Evolutionary conservation across 768 basidiomycete species (phyloP).

Genomic region (Rhodosporidiobolus sp.): DNA sequence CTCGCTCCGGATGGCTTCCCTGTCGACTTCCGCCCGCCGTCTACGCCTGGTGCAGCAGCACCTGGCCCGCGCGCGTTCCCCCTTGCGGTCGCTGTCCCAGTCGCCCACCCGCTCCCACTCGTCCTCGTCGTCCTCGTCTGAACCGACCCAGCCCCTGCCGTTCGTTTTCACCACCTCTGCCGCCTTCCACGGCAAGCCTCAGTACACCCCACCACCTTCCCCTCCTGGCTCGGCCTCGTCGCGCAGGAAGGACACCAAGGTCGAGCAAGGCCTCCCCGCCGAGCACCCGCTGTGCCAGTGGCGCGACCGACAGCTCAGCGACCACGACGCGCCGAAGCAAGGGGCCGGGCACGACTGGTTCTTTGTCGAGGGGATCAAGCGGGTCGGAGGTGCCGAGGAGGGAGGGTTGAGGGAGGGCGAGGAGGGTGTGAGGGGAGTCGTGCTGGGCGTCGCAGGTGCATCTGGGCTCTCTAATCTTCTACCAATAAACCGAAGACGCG

Average conservation of each 20-base stretch:
- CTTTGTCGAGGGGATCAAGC: slow-evolving; percentile 15
- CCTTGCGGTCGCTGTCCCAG: not conserved
- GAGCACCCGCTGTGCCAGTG: slow-evolving; percentile 13
- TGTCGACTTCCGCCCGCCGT: not conserved
- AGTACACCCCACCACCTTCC: not conserved
- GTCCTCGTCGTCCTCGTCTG: slow-evolving; percentile 4
- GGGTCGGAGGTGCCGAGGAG: not conserved
- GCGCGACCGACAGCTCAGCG: slow-evolving; percentile 13
- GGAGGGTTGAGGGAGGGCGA: not conserved
- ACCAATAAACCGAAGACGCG: too few species aligned
- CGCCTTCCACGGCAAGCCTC: slow-evolving; percentile 21
- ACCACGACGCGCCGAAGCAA: not conserved
- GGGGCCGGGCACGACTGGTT: slow-evolving; percentile 37
- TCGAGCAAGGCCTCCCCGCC: slow-evolving; percentile 2
- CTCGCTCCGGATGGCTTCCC: not conserved
- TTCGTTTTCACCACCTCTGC: slow-evolving; percentile 10
- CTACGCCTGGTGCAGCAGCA: slow-evolving; percentile 6
- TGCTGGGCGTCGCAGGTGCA: slow-evolving; percentile 31
- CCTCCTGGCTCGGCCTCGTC: not conserved
- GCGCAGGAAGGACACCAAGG: not conserved
- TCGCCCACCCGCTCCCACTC: not conserved
- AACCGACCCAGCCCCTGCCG: not conserved
- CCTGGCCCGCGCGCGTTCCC: not conserved
- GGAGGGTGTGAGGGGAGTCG: slow-evolving; percentile 22
- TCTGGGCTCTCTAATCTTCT: not conserved